These are phyloP conservation scores for Scenedesmus sp. DNA, from an alignment of 163 green algal genomes.

Conservation along the genomic window DNA sequence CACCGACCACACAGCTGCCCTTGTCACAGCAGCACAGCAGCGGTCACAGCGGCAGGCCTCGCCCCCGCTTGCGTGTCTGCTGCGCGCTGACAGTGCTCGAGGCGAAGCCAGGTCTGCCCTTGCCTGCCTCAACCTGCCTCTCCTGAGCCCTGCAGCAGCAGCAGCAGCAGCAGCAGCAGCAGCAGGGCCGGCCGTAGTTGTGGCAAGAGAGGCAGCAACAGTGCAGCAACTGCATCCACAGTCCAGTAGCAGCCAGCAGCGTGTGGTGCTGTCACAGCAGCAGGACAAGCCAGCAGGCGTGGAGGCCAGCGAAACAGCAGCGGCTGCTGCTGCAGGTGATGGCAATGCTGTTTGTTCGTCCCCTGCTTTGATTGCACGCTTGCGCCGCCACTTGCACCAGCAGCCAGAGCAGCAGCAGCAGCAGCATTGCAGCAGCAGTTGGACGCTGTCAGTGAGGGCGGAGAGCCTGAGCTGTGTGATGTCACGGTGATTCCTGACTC, in stretches of 20 bases:
- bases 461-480: background rate
- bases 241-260: background rate
- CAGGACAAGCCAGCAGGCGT: background rate
- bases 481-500: background rate
- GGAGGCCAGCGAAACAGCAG: background rate
- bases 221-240: background rate
- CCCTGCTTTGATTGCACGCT: background rate
- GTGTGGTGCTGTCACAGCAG: background rate
- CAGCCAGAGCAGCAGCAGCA: slow-evolving; percentile 25
- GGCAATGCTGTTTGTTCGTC: background rate
- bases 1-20: background rate
- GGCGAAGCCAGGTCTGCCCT: slow-evolving; percentile 1
- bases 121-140: background rate
- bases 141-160: slow-evolving; percentile 13
- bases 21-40: slow-evolving; percentile 3
- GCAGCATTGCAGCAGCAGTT: slow-evolving; percentile 36
- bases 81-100: background rate
- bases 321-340: background rate
- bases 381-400: slow-evolving; percentile 17
- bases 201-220: background rate
- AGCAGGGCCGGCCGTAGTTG: too few species aligned
- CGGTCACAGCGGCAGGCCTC: background rate
- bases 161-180: slow-evolving; percentile 25
- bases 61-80: background rate
- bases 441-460: too few species aligned